A percentile compares a stretch with the other conserved stretches of the same genome.
These are phyloP conservation scores for Thalia dealbata DNA, from an alignment of 176 grass and related monocot species.

Conservation along the genomic window DNA sequence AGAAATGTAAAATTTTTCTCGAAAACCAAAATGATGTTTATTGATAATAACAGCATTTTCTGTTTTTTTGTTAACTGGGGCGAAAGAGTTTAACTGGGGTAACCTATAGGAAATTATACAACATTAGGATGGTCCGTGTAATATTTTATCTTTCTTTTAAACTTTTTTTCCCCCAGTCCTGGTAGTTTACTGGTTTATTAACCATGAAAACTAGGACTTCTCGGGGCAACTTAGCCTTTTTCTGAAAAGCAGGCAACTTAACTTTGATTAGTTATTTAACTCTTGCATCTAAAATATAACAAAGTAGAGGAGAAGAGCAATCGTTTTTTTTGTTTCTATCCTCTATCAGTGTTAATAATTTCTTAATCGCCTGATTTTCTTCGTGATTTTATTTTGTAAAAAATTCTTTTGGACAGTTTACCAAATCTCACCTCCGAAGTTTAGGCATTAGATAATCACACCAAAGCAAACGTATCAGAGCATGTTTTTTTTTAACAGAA, in stretches of 20 bases:
- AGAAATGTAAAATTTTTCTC: not conserved
- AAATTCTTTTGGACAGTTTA: no score
- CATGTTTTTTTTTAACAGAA: constrained; percentile 35
- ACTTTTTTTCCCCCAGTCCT: no score
- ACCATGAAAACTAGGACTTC: not conserved
- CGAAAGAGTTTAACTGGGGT: no score
- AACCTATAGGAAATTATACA: no score
- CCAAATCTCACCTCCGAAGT: no score
- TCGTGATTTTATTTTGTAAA: not conserved
- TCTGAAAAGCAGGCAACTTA: no score
- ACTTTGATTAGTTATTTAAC: not conserved
- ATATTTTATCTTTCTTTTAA: no score
- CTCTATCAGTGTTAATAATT: not conserved
- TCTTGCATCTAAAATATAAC: not conserved
- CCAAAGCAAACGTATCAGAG: not conserved
- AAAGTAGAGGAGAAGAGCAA: not conserved
- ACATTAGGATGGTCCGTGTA: no score
- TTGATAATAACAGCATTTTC: no score
- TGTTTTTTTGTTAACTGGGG: no score
- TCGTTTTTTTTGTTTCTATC: not conserved
- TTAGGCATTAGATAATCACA: no score
- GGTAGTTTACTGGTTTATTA: not conserved
- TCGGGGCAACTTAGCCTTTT: not conserved
- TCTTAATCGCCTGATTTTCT: not conserved
- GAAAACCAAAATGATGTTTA: no score